Percentiles rank a stretch among this genome's conserved stretches.
Evolutionary conservation across 2,329 filamentous ascomycete species (phyloP).

Genomic region (Aspergillus eucalypticola): DNA sequence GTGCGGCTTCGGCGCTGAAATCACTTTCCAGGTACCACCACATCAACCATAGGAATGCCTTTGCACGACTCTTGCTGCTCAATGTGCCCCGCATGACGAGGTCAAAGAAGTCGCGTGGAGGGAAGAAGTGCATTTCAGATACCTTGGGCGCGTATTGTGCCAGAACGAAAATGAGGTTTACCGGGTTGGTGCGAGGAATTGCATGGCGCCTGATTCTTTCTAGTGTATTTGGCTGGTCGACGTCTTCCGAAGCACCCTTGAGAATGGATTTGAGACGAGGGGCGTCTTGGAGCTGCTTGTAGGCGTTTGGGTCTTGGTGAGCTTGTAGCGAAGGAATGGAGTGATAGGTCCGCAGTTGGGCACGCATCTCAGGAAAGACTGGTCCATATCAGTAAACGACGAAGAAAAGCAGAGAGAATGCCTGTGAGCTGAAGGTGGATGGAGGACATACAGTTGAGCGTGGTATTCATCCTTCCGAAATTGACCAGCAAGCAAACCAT

Average conservation of each 20-base stretch:
- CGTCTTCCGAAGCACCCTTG: conserved; percentile 92
- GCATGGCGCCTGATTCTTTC: conserved; percentile 72
- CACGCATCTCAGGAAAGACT: conserved; percentile 99
- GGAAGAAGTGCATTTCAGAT: conserved; percentile 87
- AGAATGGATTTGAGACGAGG: conserved; percentile 94
- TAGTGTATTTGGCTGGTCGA: conserved; percentile 77
- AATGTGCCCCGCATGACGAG: conserved; percentile 87
- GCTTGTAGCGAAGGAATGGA: conserved; percentile 95
- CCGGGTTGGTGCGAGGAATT: conserved; percentile 86
- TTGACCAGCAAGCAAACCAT: conserved; percentile 99
- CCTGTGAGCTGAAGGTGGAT: conserved; percentile 4
- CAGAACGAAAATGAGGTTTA: conserved; percentile 95
- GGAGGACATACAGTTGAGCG: conserved; percentile 76
- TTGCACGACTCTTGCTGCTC: conserved; percentile 78
- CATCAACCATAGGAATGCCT: conserved; percentile 94
- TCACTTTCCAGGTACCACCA: conserved; percentile 99
- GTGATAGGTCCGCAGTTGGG: conserved; percentile 94
- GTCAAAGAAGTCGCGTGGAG: conserved; percentile 88
- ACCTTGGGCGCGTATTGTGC: conserved; percentile 87
- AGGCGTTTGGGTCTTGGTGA: conserved; percentile 89
- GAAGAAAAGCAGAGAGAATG: background rate
- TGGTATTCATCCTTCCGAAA: conserved; percentile 98
- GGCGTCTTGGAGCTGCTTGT: conserved; percentile 97
- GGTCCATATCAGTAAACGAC: conserved; percentile 15
- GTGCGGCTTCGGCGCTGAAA: conserved; percentile 82